phyloP scores from a whole-genome alignment of 208 protist genomes.

The Jaenimonas drosophilae region DNA sequence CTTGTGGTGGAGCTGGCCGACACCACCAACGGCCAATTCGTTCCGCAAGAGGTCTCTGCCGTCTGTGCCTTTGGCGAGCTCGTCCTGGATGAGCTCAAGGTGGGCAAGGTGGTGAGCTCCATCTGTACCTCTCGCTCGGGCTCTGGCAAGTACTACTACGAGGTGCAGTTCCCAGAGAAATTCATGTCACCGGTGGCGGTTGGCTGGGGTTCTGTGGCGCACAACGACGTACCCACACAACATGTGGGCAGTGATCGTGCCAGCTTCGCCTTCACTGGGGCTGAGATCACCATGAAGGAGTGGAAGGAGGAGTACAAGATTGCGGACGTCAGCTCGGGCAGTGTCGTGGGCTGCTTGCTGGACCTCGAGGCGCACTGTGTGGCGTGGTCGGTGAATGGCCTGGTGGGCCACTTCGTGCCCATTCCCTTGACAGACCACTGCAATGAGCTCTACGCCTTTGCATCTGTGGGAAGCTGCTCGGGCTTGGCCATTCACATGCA shows the following conservation, averaged over 20 bases:
- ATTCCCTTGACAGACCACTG: conserved; percentile 46
- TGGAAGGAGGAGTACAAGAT: conserved; percentile 81
- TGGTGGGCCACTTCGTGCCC: conserved; percentile 53
- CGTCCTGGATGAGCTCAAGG: conserved; percentile 49
- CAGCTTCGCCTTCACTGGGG: conserved; percentile 84
- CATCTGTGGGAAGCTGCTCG: conserved; percentile 68
- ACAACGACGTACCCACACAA: conserved; percentile 72
- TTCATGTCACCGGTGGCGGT: conserved; percentile 63
- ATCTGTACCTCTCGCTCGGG: conserved; percentile 11
- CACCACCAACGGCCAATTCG: no score
- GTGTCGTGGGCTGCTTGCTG: conserved; percentile 77
- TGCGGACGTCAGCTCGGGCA: conserved; percentile 21
- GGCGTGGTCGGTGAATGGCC: conserved; percentile 82
- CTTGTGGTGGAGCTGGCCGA: conserved; percentile 32
- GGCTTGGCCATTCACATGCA: conserved; percentile 65
- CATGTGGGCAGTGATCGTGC: conserved; percentile 79
- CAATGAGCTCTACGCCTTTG: conserved; percentile 61
- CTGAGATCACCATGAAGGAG: conserved; percentile 45
- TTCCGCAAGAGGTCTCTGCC: no score
- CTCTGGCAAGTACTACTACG: conserved; percentile 84
- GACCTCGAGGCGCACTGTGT: conserved; percentile 63
- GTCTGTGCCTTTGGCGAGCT: conserved; percentile 89
- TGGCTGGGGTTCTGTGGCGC: conserved; percentile 73
- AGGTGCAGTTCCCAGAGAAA: conserved; percentile 70
- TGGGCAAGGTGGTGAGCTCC: conserved; percentile 81